These are phyloP conservation scores for Talaromyces sp. DNA, from an alignment of 2,329 filamentous ascomycete species.

Conservation along the genomic window DNA sequence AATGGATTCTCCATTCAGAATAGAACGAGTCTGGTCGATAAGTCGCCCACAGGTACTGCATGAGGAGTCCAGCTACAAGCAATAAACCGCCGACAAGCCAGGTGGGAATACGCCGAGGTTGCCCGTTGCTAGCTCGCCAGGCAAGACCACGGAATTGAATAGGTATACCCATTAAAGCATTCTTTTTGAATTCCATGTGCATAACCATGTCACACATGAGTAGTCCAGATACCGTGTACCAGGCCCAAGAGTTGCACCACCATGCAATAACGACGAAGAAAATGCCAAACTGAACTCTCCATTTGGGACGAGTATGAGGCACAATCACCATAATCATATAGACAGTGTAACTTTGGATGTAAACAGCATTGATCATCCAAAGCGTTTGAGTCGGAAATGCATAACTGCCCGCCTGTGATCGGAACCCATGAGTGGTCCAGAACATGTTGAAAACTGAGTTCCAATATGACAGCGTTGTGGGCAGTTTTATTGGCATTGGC, in stretches of 20 bases:
- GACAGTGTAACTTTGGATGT: slow-evolving; percentile 47
- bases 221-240: slow-evolving; percentile 45
- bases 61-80: slow-evolving; percentile 34
- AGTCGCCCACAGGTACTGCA: slow-evolving; percentile 46
- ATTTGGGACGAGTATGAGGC: slow-evolving; percentile 36
- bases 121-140: slow-evolving; percentile 10
- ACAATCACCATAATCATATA: slow-evolving; percentile 50
- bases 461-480: slow-evolving; percentile 42
- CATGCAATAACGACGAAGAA: slow-evolving; percentile 44
- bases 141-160: slow-evolving; percentile 19
- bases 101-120: slow-evolving; percentile 20
- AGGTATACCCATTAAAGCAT: slow-evolving; percentile 24
- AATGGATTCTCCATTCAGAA: slow-evolving; percentile 41
- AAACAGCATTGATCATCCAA: slow-evolving; percentile 47
- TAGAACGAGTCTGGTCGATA: slow-evolving; percentile 35
- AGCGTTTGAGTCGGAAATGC: slow-evolving; percentile 46
- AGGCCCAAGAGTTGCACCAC: slow-evolving; percentile 43
- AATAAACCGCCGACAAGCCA: slow-evolving; percentile 34
- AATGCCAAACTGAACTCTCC: slow-evolving; percentile 35
- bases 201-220: slow-evolving; percentile 41
- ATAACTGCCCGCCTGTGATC: slow-evolving; percentile 38
- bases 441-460: slow-evolving; percentile 49
- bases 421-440: slow-evolving; percentile 41
- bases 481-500: slow-evolving; percentile 30
- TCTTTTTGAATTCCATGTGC: slow-evolving; percentile 39